Conservation (phyloP, 1,284 basidiomycete species). For the Mixia osmundae region DNA sequence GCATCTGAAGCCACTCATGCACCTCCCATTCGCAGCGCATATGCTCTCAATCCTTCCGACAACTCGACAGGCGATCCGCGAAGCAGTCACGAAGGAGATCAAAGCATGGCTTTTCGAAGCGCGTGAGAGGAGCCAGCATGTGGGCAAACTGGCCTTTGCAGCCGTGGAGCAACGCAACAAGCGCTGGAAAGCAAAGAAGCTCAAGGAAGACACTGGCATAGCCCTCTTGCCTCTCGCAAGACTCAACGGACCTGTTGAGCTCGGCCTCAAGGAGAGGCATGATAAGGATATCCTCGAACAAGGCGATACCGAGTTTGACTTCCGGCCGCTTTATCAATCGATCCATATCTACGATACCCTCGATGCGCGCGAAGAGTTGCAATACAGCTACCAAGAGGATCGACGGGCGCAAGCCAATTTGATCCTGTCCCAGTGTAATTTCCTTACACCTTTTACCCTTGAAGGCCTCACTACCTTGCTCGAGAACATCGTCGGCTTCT, state of each 20-base stretch:
- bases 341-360: slow-evolving; percentile 91
- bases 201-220: slow-evolving; percentile 9
- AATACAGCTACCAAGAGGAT: slow-evolving; percentile 82
- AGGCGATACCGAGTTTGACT: slow-evolving; percentile 67
- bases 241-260: slow-evolving; percentile 83
- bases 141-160: slow-evolving; percentile 72
- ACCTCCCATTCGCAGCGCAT: slow-evolving; percentile 81
- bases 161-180: slow-evolving; percentile 64
- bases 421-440: slow-evolving; percentile 46
- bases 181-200: slow-evolving; percentile 46
- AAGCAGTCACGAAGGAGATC: slow-evolving; percentile 77
- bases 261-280: slow-evolving; percentile 75
- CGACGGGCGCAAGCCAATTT: slow-evolving; percentile 90
- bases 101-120: slow-evolving; percentile 96
- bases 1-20: slow-evolving; percentile 67
- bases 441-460: slow-evolving; percentile 30
- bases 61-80: slow-evolving; percentile 64
- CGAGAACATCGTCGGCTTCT: slow-evolving; percentile 94
- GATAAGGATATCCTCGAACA: slow-evolving; percentile 78
- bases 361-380: slow-evolving; percentile 67
- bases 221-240: slow-evolving; percentile 37
- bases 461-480: slow-evolving; percentile 33
- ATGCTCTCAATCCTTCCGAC: slow-evolving; percentile 78
- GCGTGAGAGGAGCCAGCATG: slow-evolving; percentile 59
- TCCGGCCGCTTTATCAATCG: slow-evolving; percentile 84